These are phyloP conservation scores for Thermochaetoides thermophila DNA, from an alignment of 495 filamentous ascomycete species.

Conservation along the genomic window DNA sequence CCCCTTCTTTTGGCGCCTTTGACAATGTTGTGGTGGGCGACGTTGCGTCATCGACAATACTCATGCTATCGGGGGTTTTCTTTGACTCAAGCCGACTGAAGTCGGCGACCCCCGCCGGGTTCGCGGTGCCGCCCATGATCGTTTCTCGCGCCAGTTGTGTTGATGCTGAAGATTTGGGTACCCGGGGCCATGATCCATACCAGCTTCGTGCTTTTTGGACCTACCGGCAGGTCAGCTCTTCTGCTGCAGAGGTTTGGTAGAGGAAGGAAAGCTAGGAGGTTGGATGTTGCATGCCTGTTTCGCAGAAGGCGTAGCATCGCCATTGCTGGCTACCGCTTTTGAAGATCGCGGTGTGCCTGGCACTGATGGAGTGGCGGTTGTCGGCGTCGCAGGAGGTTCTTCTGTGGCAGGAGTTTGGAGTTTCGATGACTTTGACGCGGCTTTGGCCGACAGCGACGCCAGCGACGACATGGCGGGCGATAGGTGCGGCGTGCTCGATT, in stretches of 20 bases:
- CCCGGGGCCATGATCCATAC: slow-evolving; percentile 52
- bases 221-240: too few species aligned
- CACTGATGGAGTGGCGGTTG: slow-evolving; percentile 1
- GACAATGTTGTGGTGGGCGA: slow-evolving; percentile 15
- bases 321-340: slow-evolving; percentile 1
- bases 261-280: too few species aligned
- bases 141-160: slow-evolving; percentile 67
- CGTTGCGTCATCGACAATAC: slow-evolving; percentile 9
- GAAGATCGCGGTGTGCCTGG: slow-evolving; percentile 1
- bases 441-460: not conserved
- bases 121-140: slow-evolving; percentile 42
- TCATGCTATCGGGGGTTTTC: slow-evolving; percentile 17
- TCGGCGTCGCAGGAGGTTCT: not conserved
- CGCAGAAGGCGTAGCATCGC: slow-evolving; percentile 1
- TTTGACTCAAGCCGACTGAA: slow-evolving; percentile 33
- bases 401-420: not conserved
- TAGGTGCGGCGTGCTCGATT: slow-evolving; percentile 12
- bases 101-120: slow-evolving; percentile 24
- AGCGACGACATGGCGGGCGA: slow-evolving; percentile 5
- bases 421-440: slow-evolving; percentile 2
- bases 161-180: slow-evolving; percentile 52
- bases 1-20: slow-evolving; percentile 8
- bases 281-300: too few species aligned
- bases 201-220: slow-evolving; percentile 44
- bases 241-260: too few species aligned